These are phyloP conservation scores for Geoglossum cookeanum DNA, from an alignment of 2,329 filamentous ascomycete species.

Conservation along the genomic window DNA sequence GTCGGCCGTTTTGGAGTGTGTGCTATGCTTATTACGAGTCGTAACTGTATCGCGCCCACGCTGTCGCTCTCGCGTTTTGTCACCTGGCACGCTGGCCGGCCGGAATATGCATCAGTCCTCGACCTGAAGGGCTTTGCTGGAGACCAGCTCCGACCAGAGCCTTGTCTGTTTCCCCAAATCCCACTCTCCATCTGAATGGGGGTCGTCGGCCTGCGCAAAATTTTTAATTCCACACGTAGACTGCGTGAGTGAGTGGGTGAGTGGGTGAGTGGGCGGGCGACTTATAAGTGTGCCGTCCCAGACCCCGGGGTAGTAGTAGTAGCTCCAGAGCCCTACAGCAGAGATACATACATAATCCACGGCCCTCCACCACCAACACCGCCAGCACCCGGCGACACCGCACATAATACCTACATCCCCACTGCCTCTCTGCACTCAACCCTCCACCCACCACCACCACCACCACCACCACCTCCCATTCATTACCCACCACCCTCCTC, in stretches of 20 bases:
- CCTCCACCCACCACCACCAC: neutral
- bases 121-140: neutral
- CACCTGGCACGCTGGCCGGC: neutral
- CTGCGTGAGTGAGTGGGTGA: no score
- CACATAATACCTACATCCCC: neutral
- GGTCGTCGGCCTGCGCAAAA: neutral
- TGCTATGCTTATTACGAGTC: neutral
- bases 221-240: neutral
- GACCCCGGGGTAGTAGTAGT: neutral
- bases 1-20: neutral
- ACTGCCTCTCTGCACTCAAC: no score
- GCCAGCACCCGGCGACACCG: neutral
- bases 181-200: neutral
- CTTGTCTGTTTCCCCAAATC: neutral
- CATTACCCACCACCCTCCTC: neutral
- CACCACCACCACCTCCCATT: neutral
- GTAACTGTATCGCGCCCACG: neutral
- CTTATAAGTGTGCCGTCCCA: constrained; percentile 1
- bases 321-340: neutral
- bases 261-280: neutral
- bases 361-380: neutral
- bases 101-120: neutral
- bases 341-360: neutral
- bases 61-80: neutral
- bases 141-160: neutral